These are phyloP conservation scores for Endocalyx cinctus DNA, from an alignment of 2,329 filamentous ascomycete species.

Conservation along the genomic window DNA sequence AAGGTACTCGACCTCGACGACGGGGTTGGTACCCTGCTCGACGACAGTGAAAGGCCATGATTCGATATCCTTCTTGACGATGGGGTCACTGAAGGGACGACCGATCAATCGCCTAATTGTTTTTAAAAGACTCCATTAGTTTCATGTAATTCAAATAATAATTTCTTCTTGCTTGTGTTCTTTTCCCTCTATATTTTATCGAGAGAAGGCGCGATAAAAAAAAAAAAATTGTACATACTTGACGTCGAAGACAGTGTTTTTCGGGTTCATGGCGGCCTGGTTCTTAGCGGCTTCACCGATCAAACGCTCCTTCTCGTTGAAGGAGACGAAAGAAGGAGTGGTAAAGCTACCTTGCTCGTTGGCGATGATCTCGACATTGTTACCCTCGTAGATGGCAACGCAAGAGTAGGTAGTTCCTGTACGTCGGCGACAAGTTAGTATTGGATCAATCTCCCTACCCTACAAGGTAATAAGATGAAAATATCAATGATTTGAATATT, in stretches of 20 bases:
- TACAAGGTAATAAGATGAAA: too few relatives aligned
- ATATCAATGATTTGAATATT: too few relatives aligned
- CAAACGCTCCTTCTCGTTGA: slow-evolving; percentile 97
- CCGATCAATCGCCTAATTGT: slow-evolving; percentile 84
- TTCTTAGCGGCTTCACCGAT: slow-evolving; percentile 99
- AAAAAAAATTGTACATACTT: slow-evolving; percentile 85
- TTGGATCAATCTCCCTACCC: too few relatives aligned
- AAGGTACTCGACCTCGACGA: slow-evolving; percentile 94
- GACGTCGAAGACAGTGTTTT: slow-evolving; percentile 98
- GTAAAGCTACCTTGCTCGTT: slow-evolving; percentile 99
- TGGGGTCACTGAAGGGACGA: slow-evolving; percentile 88
- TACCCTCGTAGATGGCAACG: slow-evolving; percentile 98
- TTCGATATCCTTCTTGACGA: slow-evolving; percentile 98
- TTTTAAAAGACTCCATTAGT: too few relatives aligned
- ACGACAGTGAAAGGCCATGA: slow-evolving; percentile 99
- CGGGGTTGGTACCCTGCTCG: slow-evolving; percentile 81
- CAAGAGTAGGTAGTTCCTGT: slow-evolving; percentile 99
- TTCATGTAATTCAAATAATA: too few relatives aligned
- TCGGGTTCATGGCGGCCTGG: slow-evolving; percentile 98
- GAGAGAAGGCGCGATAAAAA: too few relatives aligned
- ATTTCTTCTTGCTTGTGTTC: too few relatives aligned
- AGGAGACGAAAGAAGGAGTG: slow-evolving; percentile 97
- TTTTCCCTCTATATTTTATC: too few relatives aligned
- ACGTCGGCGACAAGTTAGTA: too few relatives aligned
- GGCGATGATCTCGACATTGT: slow-evolving; percentile 99